A percentile compares a stretch with the other conserved stretches of the same genome.
These are phyloP conservation scores for Phytophthora lateralis DNA, from an alignment of 352 stramenopile genomes.

Conservation along the genomic window DNA sequence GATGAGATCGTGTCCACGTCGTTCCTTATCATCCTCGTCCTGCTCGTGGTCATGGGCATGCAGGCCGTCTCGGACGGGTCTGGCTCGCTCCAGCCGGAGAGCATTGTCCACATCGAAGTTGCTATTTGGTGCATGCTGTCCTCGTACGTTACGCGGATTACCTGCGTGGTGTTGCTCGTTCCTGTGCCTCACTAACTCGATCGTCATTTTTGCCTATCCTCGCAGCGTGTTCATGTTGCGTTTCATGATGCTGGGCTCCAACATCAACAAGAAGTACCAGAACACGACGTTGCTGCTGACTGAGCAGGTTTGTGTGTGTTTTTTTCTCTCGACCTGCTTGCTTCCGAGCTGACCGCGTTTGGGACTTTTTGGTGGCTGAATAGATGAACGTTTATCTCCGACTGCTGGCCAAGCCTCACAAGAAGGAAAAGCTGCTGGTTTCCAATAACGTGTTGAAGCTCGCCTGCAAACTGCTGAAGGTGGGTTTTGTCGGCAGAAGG, in stretches of 20 bases:
- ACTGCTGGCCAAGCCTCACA: slow-evolving; percentile 82
- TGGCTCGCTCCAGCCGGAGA: slow-evolving; percentile 55
- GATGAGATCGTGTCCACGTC: slow-evolving; percentile 91
- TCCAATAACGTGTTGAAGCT: slow-evolving; percentile 93
- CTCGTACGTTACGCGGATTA: slow-evolving; percentile 43
- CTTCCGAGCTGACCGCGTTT: slow-evolving; percentile 15
- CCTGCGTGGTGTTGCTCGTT: slow-evolving; percentile 6
- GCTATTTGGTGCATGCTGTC: slow-evolving; percentile 88
- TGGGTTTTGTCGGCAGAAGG: slow-evolving; percentile 20
- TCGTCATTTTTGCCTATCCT: slow-evolving; percentile 16
- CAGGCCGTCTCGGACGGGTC: slow-evolving; percentile 75
- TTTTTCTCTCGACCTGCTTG: slow-evolving; percentile 4
- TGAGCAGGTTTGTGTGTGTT: slow-evolving; percentile 70
- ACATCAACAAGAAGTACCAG: slow-evolving; percentile 92
- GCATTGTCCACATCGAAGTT: slow-evolving; percentile 84
- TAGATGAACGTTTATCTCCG: slow-evolving; percentile 90
- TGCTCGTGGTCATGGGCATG: slow-evolving; percentile 87
- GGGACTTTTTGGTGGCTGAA: slow-evolving; percentile 13
- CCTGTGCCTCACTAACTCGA: slow-evolving; percentile 11
- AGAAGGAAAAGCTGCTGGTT: slow-evolving; percentile 90
- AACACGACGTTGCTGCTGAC: slow-evolving; percentile 92
- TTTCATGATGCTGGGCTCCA: slow-evolving; percentile 91
- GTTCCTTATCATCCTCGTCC: slow-evolving; percentile 87
- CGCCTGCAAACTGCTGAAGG: slow-evolving; percentile 90
- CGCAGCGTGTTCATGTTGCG: slow-evolving; percentile 88